phyloP scores from a whole-genome alignment of 2,329 filamentous ascomycete species.

The Aspergillaceae sp. region DNA sequence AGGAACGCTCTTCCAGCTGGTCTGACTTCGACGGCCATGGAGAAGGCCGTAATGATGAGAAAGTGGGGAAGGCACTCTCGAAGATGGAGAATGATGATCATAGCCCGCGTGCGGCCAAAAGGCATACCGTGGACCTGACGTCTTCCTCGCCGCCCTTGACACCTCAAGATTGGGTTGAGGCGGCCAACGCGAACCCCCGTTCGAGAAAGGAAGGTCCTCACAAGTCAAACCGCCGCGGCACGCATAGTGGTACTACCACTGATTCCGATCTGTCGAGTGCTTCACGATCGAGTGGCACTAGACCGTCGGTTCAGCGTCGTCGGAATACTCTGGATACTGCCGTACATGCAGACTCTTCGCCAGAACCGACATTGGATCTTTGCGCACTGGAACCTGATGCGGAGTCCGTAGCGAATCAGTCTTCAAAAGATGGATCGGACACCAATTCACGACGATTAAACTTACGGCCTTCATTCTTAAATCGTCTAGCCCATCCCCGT shows the following conservation, averaged over 20 bases:
- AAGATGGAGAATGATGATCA: no score
- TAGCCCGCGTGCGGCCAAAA: not conserved
- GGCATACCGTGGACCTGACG: not conserved
- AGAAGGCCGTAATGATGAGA: conserved; percentile 1
- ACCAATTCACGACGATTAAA: conserved; percentile 26
- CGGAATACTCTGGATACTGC: conserved; percentile 20
- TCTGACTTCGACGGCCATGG: conserved; percentile 9
- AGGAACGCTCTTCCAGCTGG: conserved; percentile 14
- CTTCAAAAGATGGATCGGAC: conserved; percentile 11
- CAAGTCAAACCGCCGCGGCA: not conserved
- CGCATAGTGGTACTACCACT: not conserved
- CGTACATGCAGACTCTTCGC: conserved; percentile 13
- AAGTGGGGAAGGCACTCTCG: no score
- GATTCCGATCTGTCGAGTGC: no score
- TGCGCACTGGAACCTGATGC: conserved; percentile 14
- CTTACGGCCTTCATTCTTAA: conserved; percentile 30
- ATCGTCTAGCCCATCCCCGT: conserved; percentile 16
- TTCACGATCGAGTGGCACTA: no score
- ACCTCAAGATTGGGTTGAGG: conserved; percentile 36
- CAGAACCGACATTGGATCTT: conserved; percentile 22
- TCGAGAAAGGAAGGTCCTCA: not conserved
- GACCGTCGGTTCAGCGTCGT: conserved; percentile 1
- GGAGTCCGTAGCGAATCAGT: conserved; percentile 7
- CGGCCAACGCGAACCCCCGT: conserved; percentile 21
- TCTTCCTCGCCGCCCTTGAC: conserved; percentile 27